phyloP scores from a whole-genome alignment of 2,329 filamentous ascomycete species.

The Cryphonectria radicalis region DNA sequence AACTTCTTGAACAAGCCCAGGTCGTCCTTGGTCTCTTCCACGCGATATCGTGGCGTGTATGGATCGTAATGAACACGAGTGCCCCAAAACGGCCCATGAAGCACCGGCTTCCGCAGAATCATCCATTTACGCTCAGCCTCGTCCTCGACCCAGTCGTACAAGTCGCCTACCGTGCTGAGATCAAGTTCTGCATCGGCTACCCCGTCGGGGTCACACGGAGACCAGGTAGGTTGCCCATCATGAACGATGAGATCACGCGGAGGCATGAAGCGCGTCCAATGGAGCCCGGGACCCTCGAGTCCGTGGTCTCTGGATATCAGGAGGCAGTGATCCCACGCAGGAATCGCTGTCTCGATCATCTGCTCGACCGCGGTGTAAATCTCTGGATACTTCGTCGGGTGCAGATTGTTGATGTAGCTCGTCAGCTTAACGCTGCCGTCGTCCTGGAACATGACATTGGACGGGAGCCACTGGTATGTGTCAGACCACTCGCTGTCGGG shows the following conservation, averaged over 20 bases:
- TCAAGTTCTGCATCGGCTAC: slow-evolving; percentile 5
- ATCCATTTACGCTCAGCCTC: slow-evolving; percentile 27
- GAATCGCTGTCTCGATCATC: slow-evolving; percentile 19
- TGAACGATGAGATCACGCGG: no score
- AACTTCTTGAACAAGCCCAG: slow-evolving; percentile 30
- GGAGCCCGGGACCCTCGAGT: slow-evolving; percentile 9
- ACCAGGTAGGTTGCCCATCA: neutral
- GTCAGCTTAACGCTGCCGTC: slow-evolving; percentile 24
- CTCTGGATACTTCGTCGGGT: slow-evolving; percentile 23
- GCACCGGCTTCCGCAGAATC: slow-evolving; percentile 11
- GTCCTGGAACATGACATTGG: slow-evolving; percentile 27
- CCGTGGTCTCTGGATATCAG: neutral
- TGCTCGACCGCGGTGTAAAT: slow-evolving; percentile 30
- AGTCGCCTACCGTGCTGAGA: slow-evolving; percentile 21
- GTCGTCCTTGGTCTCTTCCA: slow-evolving; percentile 20
- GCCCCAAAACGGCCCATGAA: slow-evolving; percentile 7
- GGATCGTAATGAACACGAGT: slow-evolving; percentile 9
- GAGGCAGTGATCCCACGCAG: slow-evolving; percentile 15
- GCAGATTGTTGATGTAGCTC: slow-evolving; percentile 31
- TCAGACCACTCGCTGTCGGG: slow-evolving; percentile 17
- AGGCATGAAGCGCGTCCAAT: slow-evolving; percentile 5
- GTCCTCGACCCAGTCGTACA: slow-evolving; percentile 22
- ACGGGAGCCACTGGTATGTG: slow-evolving; percentile 32
- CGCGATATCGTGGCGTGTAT: neutral
- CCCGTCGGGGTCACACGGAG: neutral